These are phyloP conservation scores for Coemansia sp. DNA, from an alignment of 192 early-diverging fungal genomes.

Conservation along the genomic window DNA sequence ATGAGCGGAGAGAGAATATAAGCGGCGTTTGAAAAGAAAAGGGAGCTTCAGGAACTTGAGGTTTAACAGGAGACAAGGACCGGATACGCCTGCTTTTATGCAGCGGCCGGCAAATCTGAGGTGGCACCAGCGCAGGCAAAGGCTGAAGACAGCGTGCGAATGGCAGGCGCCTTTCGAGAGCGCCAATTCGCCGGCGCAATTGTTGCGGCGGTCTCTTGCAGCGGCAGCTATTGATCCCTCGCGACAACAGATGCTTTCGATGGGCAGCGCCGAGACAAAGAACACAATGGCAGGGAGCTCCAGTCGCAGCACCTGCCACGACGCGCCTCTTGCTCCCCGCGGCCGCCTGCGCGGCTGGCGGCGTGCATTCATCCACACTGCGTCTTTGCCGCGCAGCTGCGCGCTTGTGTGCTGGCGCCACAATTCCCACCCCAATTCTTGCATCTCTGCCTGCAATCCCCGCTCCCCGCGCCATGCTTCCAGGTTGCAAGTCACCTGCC, in stretches of 20 bases:
- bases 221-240: slow-evolving; percentile 10
- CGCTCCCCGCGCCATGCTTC: slow-evolving; percentile 15
- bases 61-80: not conserved
- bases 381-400: slow-evolving; percentile 26
- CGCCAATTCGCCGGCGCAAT: not conserved
- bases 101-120: not conserved
- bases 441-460: slow-evolving; percentile 7
- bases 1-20: not conserved
- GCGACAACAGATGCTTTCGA: slow-evolving; percentile 2
- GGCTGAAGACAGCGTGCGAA: not conserved
- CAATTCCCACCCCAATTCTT: slow-evolving; percentile 18
- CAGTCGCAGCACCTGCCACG: slow-evolving; percentile 14
- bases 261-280: slow-evolving; percentile 4
- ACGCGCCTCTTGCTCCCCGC: slow-evolving; percentile 12
- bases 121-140: not conserved
- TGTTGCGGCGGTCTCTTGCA: not conserved
- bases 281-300: not conserved
- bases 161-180: not conserved
- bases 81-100: not conserved
- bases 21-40: slow-evolving; percentile 1
- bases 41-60: not conserved
- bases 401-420: slow-evolving; percentile 9
- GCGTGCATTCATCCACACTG: slow-evolving; percentile 4
- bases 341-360: slow-evolving; percentile 2
- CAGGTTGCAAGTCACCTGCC: slow-evolving; percentile 7